A percentile compares a stretch with the other conserved stretches of the same genome.
These are phyloP conservation scores for Lactuca sativa DNA, from an alignment of 129 eudicot genomes.

Conservation along the genomic window DNA sequence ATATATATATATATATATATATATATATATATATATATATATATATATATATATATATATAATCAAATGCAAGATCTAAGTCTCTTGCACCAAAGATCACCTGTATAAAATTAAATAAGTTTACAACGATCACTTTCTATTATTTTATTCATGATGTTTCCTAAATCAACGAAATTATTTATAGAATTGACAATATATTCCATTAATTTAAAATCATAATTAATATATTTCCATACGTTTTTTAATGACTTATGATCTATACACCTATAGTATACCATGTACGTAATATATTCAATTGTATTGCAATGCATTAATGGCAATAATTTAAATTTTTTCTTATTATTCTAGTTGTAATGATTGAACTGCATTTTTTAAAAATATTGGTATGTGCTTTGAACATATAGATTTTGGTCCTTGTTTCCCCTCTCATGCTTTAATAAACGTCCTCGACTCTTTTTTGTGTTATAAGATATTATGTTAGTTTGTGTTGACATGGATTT, in stretches of 20 bases:
- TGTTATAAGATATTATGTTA: background rate
- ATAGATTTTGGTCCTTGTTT: too few species aligned
- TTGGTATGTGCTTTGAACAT: background rate
- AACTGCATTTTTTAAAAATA: background rate
- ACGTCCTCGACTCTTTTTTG: background rate
- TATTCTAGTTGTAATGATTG: background rate
- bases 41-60: too few species aligned
- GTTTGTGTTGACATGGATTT: background rate
- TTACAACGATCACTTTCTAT: background rate
- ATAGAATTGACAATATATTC: background rate
- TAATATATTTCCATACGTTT: background rate
- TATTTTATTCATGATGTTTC: background rate
- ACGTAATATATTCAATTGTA: background rate
- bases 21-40: too few species aligned
- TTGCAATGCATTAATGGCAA: background rate
- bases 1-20: too few species aligned
- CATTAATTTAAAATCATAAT: too few species aligned
- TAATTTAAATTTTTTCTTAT: background rate
- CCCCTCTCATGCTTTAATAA: background rate
- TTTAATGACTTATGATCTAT: background rate
- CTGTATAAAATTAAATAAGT: too few species aligned
- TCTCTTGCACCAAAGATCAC: too few species aligned
- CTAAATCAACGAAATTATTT: background rate
- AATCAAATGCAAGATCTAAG: too few species aligned
- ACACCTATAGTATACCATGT: background rate